Conservation (phyloP, 768 basidiomycete genomes). For the Kwoniella sp. region DNA sequence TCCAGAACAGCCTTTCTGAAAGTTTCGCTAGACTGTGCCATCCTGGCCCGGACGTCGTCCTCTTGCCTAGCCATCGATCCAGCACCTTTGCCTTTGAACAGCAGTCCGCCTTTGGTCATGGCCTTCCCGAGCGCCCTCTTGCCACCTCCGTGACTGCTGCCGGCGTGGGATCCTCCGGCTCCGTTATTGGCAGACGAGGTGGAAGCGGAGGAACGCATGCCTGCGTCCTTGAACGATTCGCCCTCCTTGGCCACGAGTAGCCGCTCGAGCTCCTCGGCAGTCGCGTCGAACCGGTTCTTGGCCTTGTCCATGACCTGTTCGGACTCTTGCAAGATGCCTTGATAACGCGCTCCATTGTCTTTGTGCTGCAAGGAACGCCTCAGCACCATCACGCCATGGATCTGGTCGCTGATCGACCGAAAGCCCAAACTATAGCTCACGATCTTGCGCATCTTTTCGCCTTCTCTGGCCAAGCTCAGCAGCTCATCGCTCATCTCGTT, state of each 20-base stretch:
- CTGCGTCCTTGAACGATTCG: conserved; percentile 77
- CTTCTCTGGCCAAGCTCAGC: conserved; percentile 74
- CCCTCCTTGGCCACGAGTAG: conserved; percentile 91
- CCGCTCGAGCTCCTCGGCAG: conserved; percentile 90
- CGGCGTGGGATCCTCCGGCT: conserved; percentile 52
- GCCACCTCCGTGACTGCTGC: conserved; percentile 51
- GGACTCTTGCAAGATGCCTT: conserved; percentile 80
- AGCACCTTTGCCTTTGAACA: conserved; percentile 88
- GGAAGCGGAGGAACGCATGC: conserved; percentile 37
- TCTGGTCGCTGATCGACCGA: neutral
- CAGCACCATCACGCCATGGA: neutral
- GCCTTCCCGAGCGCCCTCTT: conserved; percentile 86
- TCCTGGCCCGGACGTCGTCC: conserved; percentile 81
- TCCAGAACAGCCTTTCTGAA: conserved; percentile 87
- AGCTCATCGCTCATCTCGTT: conserved; percentile 98
- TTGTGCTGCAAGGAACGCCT: conserved; percentile 63
- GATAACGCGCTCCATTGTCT: conserved; percentile 81
- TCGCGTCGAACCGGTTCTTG: conserved; percentile 76
- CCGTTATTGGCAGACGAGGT: conserved; percentile 26
- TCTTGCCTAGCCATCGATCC: conserved; percentile 91
- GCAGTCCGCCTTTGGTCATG: conserved; percentile 79
- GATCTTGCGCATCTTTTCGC: conserved; percentile 88
- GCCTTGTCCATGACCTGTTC: conserved; percentile 82
- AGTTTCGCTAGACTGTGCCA: conserved; percentile 79
- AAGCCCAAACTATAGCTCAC: conserved; percentile 53